These are phyloP conservation scores for Candida tibetensis DNA, from an alignment of 805 yeast species.

Conservation along the genomic window DNA sequence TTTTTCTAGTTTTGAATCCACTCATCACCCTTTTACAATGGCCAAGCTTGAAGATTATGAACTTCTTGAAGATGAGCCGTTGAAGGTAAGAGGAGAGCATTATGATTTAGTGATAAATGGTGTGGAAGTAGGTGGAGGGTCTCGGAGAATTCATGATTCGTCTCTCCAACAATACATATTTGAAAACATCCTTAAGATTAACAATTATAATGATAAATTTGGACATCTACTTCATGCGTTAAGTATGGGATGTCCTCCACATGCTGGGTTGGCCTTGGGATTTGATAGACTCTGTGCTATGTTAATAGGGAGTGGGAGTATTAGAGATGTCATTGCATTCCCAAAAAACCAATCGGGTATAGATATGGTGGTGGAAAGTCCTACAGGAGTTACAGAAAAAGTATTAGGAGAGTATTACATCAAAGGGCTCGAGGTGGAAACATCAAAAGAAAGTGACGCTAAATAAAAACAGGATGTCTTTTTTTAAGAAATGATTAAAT, in stretches of 20 bases:
- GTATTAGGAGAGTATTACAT: slow-evolving; percentile 58
- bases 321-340: slow-evolving; percentile 92
- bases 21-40: slow-evolving; percentile 99
- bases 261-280: slow-evolving; percentile 95
- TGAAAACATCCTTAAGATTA: slow-evolving; percentile 57
- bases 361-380: slow-evolving; percentile 86
- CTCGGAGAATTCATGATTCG: slow-evolving; percentile 89
- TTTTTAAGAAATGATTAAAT: too few relatives aligned
- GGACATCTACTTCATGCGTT: slow-evolving; percentile 85
- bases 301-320: slow-evolving; percentile 72
- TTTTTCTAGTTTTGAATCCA: slow-evolving; percentile 50
- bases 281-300: slow-evolving; percentile 92
- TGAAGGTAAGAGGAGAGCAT: slow-evolving; percentile 79
- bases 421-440: too few relatives aligned
- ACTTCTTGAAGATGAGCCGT: slow-evolving; percentile 50
- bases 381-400: slow-evolving; percentile 56
- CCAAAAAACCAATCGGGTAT: slow-evolving; percentile 89
- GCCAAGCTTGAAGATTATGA: slow-evolving; percentile 67
- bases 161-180: slow-evolving; percentile 72
- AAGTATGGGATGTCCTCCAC: slow-evolving; percentile 95
- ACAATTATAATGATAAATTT: slow-evolving; percentile 60
- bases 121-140: slow-evolving; percentile 96
- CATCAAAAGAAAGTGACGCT: too few relatives aligned
- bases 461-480: too few relatives aligned
- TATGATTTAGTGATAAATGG: slow-evolving; percentile 94